Conservation (phyloP, 202 grass and related monocot genomes). For the Carex arenaria region DNA sequence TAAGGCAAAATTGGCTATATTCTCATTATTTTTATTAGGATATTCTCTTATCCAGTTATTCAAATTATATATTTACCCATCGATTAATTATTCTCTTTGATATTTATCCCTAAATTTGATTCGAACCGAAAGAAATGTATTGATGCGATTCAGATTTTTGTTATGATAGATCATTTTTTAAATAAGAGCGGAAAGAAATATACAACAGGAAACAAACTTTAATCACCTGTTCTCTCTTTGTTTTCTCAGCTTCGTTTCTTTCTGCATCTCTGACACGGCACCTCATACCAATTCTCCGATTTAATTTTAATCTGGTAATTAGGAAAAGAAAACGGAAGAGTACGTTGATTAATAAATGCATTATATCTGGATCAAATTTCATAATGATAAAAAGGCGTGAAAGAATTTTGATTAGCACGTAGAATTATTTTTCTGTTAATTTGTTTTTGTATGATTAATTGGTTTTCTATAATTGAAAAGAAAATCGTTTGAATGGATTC, state of each 20-base stretch:
- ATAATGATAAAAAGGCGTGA: no score
- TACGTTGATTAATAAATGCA: no score
- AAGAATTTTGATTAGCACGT: no score
- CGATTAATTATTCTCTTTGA: neutral
- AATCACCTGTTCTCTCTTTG: neutral
- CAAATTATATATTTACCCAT: neutral
- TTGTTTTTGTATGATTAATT: no score
- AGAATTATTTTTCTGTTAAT: no score
- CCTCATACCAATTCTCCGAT: neutral
- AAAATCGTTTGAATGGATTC: no score
- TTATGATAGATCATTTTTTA: neutral
- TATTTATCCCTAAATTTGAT: neutral
- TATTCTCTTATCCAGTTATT: neutral
- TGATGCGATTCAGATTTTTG: neutral
- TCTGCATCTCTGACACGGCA: neutral
- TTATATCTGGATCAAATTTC: no score
- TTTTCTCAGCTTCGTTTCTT: neutral
- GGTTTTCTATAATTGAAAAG: no score
- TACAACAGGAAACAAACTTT: neutral
- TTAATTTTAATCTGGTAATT: no score
- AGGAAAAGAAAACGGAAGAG: no score
- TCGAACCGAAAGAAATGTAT: neutral
- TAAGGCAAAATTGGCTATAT: neutral
- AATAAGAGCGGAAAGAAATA: neutral
- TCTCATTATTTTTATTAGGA: neutral